phyloP scores from a whole-genome alignment of 805 yeast genomes.

The Geotrichum ghanense region DNA sequence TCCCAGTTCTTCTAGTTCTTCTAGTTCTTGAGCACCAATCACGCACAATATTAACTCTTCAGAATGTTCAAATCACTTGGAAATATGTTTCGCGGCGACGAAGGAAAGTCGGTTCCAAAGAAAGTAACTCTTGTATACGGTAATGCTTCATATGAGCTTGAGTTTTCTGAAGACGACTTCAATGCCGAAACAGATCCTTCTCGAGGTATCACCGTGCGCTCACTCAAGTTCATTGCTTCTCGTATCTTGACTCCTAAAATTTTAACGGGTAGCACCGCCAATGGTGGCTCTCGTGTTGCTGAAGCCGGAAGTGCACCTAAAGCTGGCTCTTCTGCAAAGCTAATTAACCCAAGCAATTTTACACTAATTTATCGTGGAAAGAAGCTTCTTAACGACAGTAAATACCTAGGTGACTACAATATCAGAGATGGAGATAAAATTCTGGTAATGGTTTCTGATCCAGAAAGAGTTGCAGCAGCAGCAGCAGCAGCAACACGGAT shows the following conservation, averaged over 20 bases:
- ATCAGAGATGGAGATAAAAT: neutral
- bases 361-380: neutral
- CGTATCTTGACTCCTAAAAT: neutral
- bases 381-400: neutral
- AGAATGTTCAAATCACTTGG: neutral
- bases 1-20: no score
- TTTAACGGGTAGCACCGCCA: neutral
- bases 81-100: neutral
- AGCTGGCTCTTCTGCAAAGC: neutral
- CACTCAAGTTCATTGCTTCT: neutral
- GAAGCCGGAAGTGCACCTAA: neutral
- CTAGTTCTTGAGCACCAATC: no score
- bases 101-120: neutral
- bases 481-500: neutral
- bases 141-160: neutral
- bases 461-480: constrained; percentile 1
- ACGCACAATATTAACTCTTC: no score
- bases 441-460: constrained; percentile 2
- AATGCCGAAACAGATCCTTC: neutral
- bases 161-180: neutral
- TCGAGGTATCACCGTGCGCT: neutral
- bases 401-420: neutral
- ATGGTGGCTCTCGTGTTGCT: neutral
- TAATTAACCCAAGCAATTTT: constrained; percentile 1
- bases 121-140: neutral